Conservation (phyloP, 2,329 filamentous ascomycete species). For the Parascedosporium putredinis region DNA sequence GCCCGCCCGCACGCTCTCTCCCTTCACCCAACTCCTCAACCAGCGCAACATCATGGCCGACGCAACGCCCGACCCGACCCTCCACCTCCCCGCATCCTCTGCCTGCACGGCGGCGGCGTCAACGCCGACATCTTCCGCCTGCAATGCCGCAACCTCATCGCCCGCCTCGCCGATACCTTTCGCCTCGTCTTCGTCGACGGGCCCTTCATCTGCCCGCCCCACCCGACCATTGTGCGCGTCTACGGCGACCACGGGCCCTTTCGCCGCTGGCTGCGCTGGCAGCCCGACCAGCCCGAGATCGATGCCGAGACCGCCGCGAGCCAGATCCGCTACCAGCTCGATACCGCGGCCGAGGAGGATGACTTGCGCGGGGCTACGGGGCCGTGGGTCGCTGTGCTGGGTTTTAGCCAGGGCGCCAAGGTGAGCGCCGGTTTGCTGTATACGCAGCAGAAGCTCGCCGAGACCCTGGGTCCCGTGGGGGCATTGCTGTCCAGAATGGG, state of each 20-base stretch:
- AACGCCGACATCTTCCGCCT: slow-evolving; percentile 59
- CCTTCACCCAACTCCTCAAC: neutral
- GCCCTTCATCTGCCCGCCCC: slow-evolving; percentile 52
- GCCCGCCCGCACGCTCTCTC: neutral
- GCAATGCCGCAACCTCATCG: slow-evolving; percentile 49
- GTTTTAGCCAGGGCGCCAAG: slow-evolving; percentile 59
- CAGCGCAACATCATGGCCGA: neutral
- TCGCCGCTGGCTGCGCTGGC: slow-evolving; percentile 50
- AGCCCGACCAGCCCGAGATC: slow-evolving; percentile 42
- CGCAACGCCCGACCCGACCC: neutral
- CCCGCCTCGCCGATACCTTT: slow-evolving; percentile 43
- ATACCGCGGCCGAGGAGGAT: slow-evolving; percentile 40
- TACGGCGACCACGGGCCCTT: slow-evolving; percentile 60
- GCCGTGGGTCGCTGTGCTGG: slow-evolving; percentile 48
- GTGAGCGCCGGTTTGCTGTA: slow-evolving; percentile 48
- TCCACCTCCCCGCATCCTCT: slow-evolving; percentile 56
- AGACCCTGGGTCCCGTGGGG: slow-evolving; percentile 20
- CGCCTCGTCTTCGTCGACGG: slow-evolving; percentile 64
- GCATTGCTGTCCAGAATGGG: no score
- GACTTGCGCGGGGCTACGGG: slow-evolving; percentile 39
- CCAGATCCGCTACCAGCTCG: slow-evolving; percentile 28
- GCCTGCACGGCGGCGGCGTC: slow-evolving; percentile 70
- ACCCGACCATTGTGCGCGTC: slow-evolving; percentile 51
- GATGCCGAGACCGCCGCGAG: slow-evolving; percentile 32
- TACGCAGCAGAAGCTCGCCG: slow-evolving; percentile 46